A percentile compares a stretch with the other conserved stretches of the same genome.
These are phyloP conservation scores for Botrytis squamosa DNA, from an alignment of 2,329 filamentous ascomycete genomes.

Conservation along the genomic window DNA sequence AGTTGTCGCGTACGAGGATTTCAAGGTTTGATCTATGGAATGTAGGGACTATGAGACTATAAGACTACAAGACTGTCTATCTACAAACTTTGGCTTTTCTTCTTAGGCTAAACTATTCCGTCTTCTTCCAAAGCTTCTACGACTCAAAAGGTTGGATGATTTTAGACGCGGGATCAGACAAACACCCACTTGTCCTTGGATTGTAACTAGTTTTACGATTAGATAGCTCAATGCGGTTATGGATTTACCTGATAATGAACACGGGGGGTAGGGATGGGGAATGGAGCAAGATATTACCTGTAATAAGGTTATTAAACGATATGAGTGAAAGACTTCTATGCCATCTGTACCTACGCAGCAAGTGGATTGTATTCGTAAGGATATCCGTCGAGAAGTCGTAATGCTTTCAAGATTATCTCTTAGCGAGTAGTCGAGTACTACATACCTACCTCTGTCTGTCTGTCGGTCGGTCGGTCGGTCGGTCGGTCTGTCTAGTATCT, in stretches of 20 bases:
- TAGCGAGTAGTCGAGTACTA: neutral
- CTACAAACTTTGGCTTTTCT: neutral
- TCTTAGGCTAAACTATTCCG: conserved; percentile 1
- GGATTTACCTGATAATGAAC: conserved; percentile 9
- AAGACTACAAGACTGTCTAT: neutral
- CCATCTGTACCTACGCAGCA: neutral
- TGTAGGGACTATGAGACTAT: conserved; percentile 10
- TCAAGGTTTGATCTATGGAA: conserved; percentile 16
- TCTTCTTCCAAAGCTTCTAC: conserved; percentile 1
- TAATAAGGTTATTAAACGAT: conserved; percentile 1
- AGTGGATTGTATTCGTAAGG: neutral
- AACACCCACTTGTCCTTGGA: conserved; percentile 11
- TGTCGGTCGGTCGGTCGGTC: too few relatives aligned
- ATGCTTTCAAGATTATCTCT: neutral
- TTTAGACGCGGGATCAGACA: conserved; percentile 9
- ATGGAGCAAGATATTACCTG: neutral
- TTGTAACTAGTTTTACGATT: neutral
- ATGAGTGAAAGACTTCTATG: neutral
- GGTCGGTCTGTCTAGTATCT: neutral
- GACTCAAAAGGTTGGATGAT: neutral
- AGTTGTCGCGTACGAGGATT: conserved; percentile 7
- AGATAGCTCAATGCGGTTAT: conserved; percentile 4
- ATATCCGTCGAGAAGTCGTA: neutral
- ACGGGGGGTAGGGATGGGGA: neutral
- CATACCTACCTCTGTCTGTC: too few relatives aligned